Conservation (phyloP, 257 asterid species). For the Solanum pennellii region DNA sequence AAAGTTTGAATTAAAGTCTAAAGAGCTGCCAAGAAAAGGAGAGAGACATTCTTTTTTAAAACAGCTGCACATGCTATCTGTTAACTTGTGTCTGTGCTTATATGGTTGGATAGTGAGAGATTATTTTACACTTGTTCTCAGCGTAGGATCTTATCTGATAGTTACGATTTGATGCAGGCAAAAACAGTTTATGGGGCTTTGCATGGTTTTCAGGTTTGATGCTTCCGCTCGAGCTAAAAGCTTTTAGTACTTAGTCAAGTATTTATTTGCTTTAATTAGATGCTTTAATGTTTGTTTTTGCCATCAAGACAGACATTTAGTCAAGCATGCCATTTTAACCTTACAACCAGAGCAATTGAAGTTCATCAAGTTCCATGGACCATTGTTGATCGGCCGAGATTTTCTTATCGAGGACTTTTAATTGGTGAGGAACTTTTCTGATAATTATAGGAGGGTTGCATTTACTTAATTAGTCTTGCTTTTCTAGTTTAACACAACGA, state of each 20-base stretch:
- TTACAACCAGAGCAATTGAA: constrained; percentile 41
- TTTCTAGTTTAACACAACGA: neutral
- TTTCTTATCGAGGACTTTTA: constrained; percentile 81
- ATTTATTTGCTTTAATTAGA: neutral
- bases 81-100: neutral
- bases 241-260: neutral
- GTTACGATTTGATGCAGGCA: constrained; percentile 52
- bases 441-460: neutral
- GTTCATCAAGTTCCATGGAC: constrained; percentile 82
- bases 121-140: neutral
- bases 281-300: neutral
- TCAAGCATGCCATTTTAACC: constrained; percentile 63
- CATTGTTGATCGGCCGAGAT: constrained; percentile 72
- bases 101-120: neutral
- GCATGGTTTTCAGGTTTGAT: constrained; percentile 76
- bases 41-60: neutral
- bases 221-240: neutral
- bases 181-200: constrained; percentile 82
- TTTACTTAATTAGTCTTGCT: neutral
- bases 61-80: neutral
- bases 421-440: constrained; percentile 46
- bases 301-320: constrained; percentile 65
- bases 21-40: no score
- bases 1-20: no score
- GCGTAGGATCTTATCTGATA: neutral